Conservation (phyloP, 2,329 filamentous ascomycete species). For the Aspergillus brunneoviolaceus region DNA sequence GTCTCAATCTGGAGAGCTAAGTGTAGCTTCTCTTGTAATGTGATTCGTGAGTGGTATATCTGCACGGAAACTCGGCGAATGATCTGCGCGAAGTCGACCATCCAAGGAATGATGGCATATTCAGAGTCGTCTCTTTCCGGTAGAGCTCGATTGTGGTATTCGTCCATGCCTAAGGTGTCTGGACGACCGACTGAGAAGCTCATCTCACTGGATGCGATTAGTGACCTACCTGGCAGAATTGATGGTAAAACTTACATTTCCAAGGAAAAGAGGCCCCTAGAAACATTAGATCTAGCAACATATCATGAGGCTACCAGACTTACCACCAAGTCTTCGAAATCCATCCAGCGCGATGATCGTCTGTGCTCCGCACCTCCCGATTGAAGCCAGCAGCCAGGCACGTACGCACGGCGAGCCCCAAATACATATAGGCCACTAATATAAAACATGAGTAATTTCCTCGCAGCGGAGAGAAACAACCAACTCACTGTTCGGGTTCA, state of each 20-base stretch:
- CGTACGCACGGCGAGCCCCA: slow-evolving; percentile 50
- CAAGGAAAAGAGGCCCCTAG: slow-evolving; percentile 46
- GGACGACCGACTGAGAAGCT: slow-evolving; percentile 51
- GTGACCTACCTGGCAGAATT: not conserved
- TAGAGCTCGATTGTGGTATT: slow-evolving; percentile 50
- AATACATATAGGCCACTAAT: slow-evolving; percentile 49
- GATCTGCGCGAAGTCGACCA: slow-evolving; percentile 43
- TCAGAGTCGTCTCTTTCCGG: slow-evolving; percentile 37
- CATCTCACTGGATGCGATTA: slow-evolving; percentile 39
- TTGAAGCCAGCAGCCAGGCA: slow-evolving; percentile 52
- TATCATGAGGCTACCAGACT: slow-evolving; percentile 14
- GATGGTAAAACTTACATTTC: slow-evolving; percentile 38
- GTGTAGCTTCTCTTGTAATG: slow-evolving; percentile 37
- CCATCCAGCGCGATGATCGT: slow-evolving; percentile 36
- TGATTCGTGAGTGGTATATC: slow-evolving; percentile 39
- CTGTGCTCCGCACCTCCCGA: slow-evolving; percentile 37
- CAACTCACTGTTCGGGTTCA: slow-evolving; percentile 48
- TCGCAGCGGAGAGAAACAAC: not conserved
- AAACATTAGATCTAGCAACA: not conserved
- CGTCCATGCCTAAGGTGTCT: slow-evolving; percentile 50
- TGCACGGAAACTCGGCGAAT: slow-evolving; percentile 42
- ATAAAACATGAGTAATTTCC: slow-evolving; percentile 19
- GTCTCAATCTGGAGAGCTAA: slow-evolving; percentile 37
- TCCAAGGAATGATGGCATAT: slow-evolving; percentile 42
- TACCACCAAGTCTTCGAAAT: slow-evolving; percentile 51